These are phyloP conservation scores for Rosa hybrid DNA, from an alignment of 331 rosid species.

Conservation along the genomic window DNA sequence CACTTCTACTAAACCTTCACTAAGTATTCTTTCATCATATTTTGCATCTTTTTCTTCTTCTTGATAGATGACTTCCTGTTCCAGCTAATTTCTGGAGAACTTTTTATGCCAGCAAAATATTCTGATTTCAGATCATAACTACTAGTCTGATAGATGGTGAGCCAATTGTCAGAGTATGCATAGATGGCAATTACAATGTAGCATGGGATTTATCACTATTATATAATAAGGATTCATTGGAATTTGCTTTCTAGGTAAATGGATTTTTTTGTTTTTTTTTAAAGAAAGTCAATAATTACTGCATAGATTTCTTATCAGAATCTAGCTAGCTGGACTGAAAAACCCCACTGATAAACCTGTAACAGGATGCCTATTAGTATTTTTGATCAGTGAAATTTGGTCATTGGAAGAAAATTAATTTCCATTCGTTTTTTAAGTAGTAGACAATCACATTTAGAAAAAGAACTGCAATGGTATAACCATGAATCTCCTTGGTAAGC, in stretches of 20 bases:
- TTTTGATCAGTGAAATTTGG: neutral
- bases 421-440: neutral
- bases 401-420: neutral
- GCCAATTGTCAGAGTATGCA: neutral
- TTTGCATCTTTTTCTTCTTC: neutral
- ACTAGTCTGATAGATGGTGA: neutral
- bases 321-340: neutral
- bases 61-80: neutral
- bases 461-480: neutral
- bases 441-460: neutral
- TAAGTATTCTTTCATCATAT: neutral
- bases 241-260: conserved; percentile 5
- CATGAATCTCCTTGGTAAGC: neutral
- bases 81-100: neutral
- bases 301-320: neutral
- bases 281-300: neutral
- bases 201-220: neutral
- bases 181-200: neutral
- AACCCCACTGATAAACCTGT: neutral
- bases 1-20: neutral
- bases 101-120: neutral
- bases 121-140: conserved; percentile 2
- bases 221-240: neutral
- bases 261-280: neutral
- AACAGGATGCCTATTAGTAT: neutral